Conservation (phyloP, 1,284 basidiomycete genomes). For the Cutaneotrichosporon arboriforme region DNA sequence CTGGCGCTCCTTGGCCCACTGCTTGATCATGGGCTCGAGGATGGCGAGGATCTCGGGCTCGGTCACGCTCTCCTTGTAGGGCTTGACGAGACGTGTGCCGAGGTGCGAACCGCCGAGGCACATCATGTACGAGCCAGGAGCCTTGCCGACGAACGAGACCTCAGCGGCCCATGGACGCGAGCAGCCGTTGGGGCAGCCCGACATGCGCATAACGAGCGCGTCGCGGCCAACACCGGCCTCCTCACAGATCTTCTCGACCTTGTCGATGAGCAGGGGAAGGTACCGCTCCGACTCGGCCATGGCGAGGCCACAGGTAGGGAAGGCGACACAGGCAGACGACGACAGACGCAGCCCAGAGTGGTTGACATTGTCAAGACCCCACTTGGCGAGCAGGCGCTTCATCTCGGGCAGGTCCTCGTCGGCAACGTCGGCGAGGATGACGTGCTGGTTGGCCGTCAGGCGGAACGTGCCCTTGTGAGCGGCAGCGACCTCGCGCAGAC, state of each 20-base stretch:
- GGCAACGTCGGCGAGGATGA: conserved; percentile 79
- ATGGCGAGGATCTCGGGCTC: conserved; percentile 92
- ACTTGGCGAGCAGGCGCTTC: conserved; percentile 73
- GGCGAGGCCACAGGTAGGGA: conserved; percentile 92
- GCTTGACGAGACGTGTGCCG: conserved; percentile 87
- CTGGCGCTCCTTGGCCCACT: conserved; percentile 78
- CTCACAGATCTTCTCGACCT: conserved; percentile 92
- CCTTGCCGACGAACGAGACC: conserved; percentile 94
- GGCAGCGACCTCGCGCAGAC: conserved; percentile 84
- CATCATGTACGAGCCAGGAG: conserved; percentile 90
- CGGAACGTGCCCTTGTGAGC: conserved; percentile 91
- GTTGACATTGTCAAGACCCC: conserved; percentile 84
- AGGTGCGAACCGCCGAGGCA: conserved; percentile 91
- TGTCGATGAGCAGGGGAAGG: conserved; percentile 88
- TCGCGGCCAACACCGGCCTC: conserved; percentile 87
- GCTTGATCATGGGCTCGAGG: conserved; percentile 84
- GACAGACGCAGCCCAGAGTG: conserved; percentile 75
- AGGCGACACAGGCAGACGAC: conserved; percentile 91
- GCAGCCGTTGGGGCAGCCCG: conserved; percentile 87
- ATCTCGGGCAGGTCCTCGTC: conserved; percentile 68
- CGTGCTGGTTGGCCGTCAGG: conserved; percentile 90
- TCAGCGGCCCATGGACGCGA: conserved; percentile 94
- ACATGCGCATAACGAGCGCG: conserved; percentile 97
- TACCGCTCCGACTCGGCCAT: conserved; percentile 97
- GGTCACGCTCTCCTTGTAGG: conserved; percentile 70